Conservation (phyloP, 768 basidiomycete genomes). For the Hygrocybe punicea region DNA sequence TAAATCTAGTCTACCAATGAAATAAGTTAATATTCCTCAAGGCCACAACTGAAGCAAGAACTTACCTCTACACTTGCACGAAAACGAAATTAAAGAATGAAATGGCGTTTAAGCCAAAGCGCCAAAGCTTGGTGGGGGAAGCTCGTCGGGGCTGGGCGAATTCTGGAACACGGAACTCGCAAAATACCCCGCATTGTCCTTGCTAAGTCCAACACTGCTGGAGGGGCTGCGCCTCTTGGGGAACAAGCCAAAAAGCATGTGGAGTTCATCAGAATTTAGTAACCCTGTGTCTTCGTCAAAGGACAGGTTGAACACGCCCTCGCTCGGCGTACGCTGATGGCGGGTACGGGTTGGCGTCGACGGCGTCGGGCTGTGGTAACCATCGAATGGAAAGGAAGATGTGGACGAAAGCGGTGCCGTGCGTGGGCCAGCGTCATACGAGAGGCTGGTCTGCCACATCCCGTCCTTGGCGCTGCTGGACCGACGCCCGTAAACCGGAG, state of each 20-base stretch:
- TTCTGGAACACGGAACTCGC: conserved; percentile 84
- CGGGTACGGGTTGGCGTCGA: conserved; percentile 7
- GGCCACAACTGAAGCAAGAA: too few relatives aligned
- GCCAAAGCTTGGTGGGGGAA: conserved; percentile 40
- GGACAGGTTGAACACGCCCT: conserved; percentile 71
- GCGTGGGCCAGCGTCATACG: conserved; percentile 42
- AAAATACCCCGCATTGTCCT: conserved; percentile 47
- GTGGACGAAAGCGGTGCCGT: conserved; percentile 48
- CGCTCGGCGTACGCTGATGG: conserved; percentile 64
- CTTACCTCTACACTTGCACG: conserved; percentile 8
- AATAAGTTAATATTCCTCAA: too few relatives aligned
- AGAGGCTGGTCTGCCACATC: conserved; percentile 12
- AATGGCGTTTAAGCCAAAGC: not conserved
- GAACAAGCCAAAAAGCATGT: conserved; percentile 7
- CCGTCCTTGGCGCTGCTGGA: conserved; percentile 10
- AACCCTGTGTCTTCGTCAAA: conserved; percentile 61
- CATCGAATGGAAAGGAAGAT: conserved; percentile 41
- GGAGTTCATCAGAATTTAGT: conserved; percentile 9
- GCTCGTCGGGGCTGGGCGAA: conserved; percentile 78
- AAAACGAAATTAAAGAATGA: not conserved
- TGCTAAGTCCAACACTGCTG: not conserved
- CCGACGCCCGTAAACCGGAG: conserved; percentile 49
- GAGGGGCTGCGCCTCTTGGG: conserved; percentile 1
- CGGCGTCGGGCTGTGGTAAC: conserved; percentile 12
- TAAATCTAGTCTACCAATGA: conserved; percentile 1